phyloP scores from a whole-genome alignment of 495 filamentous ascomycete species.

The Penicillium lagena region DNA sequence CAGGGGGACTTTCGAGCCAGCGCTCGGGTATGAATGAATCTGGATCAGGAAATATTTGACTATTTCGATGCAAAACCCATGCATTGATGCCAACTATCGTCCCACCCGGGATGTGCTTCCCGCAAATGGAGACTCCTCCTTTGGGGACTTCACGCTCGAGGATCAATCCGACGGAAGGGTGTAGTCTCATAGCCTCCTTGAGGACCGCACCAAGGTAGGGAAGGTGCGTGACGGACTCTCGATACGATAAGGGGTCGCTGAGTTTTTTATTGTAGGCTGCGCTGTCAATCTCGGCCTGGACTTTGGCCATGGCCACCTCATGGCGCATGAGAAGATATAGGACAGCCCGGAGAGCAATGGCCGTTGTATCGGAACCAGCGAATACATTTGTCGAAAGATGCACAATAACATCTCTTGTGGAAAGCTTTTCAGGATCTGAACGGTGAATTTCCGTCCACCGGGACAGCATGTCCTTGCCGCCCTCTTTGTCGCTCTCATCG shows the following conservation, averaged over 20 bases:
- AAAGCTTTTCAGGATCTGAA: slow-evolving; percentile 17
- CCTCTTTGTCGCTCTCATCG: neutral
- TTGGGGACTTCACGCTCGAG: slow-evolving; percentile 59
- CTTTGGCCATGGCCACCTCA: slow-evolving; percentile 32
- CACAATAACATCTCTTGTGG: slow-evolving; percentile 19
- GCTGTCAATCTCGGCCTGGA: slow-evolving; percentile 50
- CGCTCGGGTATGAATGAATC: slow-evolving; percentile 23
- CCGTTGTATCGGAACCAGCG: slow-evolving; percentile 50
- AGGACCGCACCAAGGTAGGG: slow-evolving; percentile 49
- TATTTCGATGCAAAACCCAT: slow-evolving; percentile 20
- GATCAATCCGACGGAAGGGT: slow-evolving; percentile 54
- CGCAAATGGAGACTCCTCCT: slow-evolving; percentile 44
- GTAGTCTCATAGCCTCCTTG: slow-evolving; percentile 53
- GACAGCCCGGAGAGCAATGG: slow-evolving; percentile 51
- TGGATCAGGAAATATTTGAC: slow-evolving; percentile 13
- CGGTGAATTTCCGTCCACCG: slow-evolving; percentile 19
- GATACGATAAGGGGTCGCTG: slow-evolving; percentile 30
- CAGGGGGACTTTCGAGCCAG: slow-evolving; percentile 13
- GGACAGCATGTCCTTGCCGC: slow-evolving; percentile 26
- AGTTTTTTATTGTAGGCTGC: slow-evolving; percentile 19
- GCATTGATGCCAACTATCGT: slow-evolving; percentile 51
- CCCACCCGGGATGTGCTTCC: slow-evolving; percentile 45
- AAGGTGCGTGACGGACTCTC: slow-evolving; percentile 35
- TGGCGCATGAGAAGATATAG: slow-evolving; percentile 57
- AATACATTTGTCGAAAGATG: slow-evolving; percentile 26